Evolutionary conservation across 495 filamentous ascomycete genomes (phyloP).

Genomic region (Sordaria brevicollis): DNA sequence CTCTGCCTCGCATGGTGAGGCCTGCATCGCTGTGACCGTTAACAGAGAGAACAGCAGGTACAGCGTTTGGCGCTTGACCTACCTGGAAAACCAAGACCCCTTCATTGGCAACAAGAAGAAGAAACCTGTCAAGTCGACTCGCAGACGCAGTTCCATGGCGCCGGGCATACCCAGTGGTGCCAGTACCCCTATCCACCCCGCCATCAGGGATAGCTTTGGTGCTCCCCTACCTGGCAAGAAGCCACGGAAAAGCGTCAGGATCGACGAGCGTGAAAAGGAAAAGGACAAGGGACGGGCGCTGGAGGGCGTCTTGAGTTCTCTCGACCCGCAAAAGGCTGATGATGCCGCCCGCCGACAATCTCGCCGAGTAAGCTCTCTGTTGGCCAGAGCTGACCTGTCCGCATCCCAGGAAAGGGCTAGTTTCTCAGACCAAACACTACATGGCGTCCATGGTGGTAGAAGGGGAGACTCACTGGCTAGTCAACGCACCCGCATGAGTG

Average conservation of each 20-base stretch:
- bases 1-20: conserved; percentile 16
- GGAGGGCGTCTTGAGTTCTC: conserved; percentile 43
- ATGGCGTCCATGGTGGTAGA: conserved; percentile 36
- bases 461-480: conserved; percentile 65
- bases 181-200: conserved; percentile 59
- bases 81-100: conserved; percentile 50
- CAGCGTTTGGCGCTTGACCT: conserved; percentile 69
- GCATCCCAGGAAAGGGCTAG: conserved; percentile 61
- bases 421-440: conserved; percentile 58
- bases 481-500: conserved; percentile 51
- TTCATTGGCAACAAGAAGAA: conserved; percentile 38
- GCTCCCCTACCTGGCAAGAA: conserved; percentile 35
- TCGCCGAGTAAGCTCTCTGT: conserved; percentile 80
- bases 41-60: conserved; percentile 63
- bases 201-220: conserved; percentile 39
- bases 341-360: conserved; percentile 63
- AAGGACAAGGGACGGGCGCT: conserved; percentile 45
- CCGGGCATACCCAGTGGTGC: conserved; percentile 69
- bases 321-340: conserved; percentile 65
- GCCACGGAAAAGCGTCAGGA: conserved; percentile 30
- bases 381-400: conserved; percentile 83
- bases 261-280: conserved; percentile 16
- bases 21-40: conserved; percentile 72
- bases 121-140: conserved; percentile 40
- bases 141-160: conserved; percentile 74